A percentile compares a stretch with the other conserved stretches of the same genome.
Evolutionary conservation across 1,284 basidiomycete species (phyloP).

Genomic region (Leccinum variabile): DNA sequence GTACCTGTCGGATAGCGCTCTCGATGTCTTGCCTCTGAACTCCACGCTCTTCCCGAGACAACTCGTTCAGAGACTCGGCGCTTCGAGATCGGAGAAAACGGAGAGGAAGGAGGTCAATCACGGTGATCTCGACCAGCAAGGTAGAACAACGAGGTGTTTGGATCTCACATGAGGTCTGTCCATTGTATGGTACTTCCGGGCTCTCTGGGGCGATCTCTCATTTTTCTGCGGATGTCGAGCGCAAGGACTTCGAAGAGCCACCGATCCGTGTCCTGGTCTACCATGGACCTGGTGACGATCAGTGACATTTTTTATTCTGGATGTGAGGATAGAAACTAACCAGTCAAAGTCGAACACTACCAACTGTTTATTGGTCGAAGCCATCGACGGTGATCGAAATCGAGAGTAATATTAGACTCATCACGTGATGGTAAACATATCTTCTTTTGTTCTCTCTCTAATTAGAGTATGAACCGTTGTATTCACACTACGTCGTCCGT

Average conservation of each 20-base stretch:
- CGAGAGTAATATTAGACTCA: too few relatives aligned
- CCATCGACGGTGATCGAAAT: constrained; percentile 26
- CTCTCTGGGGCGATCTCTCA: constrained; percentile 65
- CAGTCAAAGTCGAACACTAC: constrained; percentile 98
- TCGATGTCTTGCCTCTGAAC: constrained; percentile 77
- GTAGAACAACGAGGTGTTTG: not conserved
- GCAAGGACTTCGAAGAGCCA: constrained; percentile 94
- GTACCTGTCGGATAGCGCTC: constrained; percentile 65
- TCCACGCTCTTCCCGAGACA: constrained; percentile 57
- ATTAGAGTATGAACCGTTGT: not conserved
- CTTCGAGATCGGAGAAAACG: constrained; percentile 41
- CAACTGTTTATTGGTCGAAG: constrained; percentile 65
- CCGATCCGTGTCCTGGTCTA: constrained; percentile 96
- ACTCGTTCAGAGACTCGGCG: constrained; percentile 71
- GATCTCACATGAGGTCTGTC: constrained; percentile 89
- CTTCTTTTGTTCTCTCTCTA: not conserved
- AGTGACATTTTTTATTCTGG: not conserved
- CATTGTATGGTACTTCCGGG: constrained; percentile 56
- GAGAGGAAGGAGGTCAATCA: not conserved
- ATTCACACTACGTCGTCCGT: constrained; percentile 20
- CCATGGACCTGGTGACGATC: constrained; percentile 62
- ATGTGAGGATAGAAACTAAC: constrained; percentile 43
- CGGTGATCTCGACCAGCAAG: not conserved
- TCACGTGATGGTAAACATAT: too few relatives aligned
- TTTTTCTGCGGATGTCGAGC: constrained; percentile 80